Evolutionary conservation across 2,329 filamentous ascomycete species (phyloP).

Genomic region (Aspergillus fijiensis): DNA sequence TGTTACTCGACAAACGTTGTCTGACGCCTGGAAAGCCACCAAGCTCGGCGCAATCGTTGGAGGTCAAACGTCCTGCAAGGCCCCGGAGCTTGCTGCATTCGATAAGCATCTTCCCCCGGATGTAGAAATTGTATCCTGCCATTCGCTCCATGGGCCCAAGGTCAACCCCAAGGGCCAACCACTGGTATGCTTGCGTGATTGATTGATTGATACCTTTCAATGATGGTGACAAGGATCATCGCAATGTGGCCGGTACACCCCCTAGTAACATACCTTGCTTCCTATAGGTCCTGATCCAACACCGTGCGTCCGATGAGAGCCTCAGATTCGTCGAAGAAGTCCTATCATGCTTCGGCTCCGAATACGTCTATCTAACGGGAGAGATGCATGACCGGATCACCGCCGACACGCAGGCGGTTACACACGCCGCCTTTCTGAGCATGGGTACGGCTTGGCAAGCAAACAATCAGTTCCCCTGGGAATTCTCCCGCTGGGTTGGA

Average conservation of each 20-base stretch:
- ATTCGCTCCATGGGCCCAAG: constrained; percentile 91
- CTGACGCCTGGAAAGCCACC: constrained; percentile 63
- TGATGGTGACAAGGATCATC: not conserved
- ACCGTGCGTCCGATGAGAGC: constrained; percentile 76
- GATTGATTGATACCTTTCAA: constrained; percentile 13
- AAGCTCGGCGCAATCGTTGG: constrained; percentile 94
- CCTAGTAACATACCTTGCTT: constrained; percentile 16
- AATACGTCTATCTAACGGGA: constrained; percentile 82
- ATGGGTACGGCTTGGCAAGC: constrained; percentile 99
- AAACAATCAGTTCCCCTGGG: constrained; percentile 95
- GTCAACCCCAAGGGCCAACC: constrained; percentile 88
- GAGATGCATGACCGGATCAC: constrained; percentile 94
- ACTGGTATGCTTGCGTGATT: constrained; percentile 56
- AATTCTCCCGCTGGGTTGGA: constrained; percentile 89
- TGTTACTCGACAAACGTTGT: constrained; percentile 7
- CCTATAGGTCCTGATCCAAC: constrained; percentile 74
- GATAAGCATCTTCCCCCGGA: constrained; percentile 83
- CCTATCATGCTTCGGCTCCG: constrained; percentile 79
- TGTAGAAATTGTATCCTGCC: constrained; percentile 91
- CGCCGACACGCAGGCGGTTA: constrained; percentile 96
- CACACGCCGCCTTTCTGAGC: constrained; percentile 91
- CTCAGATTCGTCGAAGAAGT: constrained; percentile 77
- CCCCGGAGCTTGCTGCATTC: constrained; percentile 90
- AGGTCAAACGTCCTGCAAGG: constrained; percentile 97
- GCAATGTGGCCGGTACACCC: not conserved